Base-by-base conservation (phyloP, 305 asterid genomes). In the Salvia sclarea region DNA sequence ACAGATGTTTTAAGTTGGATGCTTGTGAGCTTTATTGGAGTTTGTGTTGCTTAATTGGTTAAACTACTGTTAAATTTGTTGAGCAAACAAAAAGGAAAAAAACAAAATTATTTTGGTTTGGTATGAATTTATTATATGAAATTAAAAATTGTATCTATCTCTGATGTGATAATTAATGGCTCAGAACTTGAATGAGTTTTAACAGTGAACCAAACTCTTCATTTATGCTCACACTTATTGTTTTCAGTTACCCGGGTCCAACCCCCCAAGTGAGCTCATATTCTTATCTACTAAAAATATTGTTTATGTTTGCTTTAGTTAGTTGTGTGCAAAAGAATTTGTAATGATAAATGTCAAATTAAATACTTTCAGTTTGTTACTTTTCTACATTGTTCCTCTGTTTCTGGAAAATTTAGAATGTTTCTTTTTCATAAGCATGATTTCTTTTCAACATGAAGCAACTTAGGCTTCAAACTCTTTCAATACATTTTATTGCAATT, bases 1-100 rank as follows among this genome's bases (percentile, higher is more conserved):
- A 40, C 45, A 55, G 49, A 61, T 52, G 13, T 64, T 67, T 57
- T 54, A 71, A 17, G 35, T 40, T 17, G 64, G n/a, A n/a, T 38
- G 28, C 14, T 47, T 41, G 40, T 52, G 72, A 64, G 58, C 74
- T 71, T 72, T 75, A 71, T 71, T 72, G 59, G 59, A 71, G 70
- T 48, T n/a, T 63, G 81, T 56, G 79, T 69, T 53, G 55, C 53
- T 69, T 58, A 28, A 55, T 64, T 64, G 60, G 66, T 64, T 72
- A 76, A 64, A 68, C 43, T 66, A 57, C 33, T 65, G 62, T 28
- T 21, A 14, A 33, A n/a, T n/a, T n/a, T n/a, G 20, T 8, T 13
- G 68, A 70, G 55, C 28, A 18, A 20, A 38, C 47, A 21, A 20
- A 38, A 62, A 71, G n/a, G 1, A 17, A 50, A 38, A 2, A 28